phyloP scores from a whole-genome alignment of 306 rosid genomes.

The Sicyos baderoa region DNA sequence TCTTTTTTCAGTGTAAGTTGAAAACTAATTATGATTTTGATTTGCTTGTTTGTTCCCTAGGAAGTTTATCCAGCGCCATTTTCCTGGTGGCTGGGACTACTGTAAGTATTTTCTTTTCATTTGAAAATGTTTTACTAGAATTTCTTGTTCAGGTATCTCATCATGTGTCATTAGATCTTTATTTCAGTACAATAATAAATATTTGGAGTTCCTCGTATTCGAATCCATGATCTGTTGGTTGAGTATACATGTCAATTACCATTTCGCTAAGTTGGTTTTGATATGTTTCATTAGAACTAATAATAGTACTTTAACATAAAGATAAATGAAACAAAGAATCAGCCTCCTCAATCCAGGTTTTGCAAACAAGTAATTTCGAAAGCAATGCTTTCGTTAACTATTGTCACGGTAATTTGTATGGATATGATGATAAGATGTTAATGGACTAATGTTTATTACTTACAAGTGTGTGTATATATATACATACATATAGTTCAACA shows the following conservation, averaged over 20 bases:
- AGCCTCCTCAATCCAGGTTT: not conserved
- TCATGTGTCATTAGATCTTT: not conserved
- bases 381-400: not conserved
- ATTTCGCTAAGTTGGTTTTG: too few species aligned
- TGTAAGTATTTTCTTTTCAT: constrained; percentile 25
- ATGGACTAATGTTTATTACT: not conserved
- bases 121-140: not conserved
- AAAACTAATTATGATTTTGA: not conserved
- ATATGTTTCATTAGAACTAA: too few species aligned
- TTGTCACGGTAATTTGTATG: too few species aligned
- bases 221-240: too few species aligned
- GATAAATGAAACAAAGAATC: not conserved
- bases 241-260: too few species aligned
- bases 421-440: too few species aligned
- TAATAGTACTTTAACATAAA: not conserved
- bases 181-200: too few species aligned
- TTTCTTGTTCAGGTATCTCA: not conserved
- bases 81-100: constrained; percentile 68
- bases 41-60: constrained; percentile 16
- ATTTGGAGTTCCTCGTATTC: too few species aligned
- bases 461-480: too few species aligned
- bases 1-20: not conserved
- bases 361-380: not conserved
- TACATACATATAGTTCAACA: too few species aligned
- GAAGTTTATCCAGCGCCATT: constrained; percentile 61